Conservation (phyloP, 768 basidiomycete species). For the Melanogaster broomeanus region DNA sequence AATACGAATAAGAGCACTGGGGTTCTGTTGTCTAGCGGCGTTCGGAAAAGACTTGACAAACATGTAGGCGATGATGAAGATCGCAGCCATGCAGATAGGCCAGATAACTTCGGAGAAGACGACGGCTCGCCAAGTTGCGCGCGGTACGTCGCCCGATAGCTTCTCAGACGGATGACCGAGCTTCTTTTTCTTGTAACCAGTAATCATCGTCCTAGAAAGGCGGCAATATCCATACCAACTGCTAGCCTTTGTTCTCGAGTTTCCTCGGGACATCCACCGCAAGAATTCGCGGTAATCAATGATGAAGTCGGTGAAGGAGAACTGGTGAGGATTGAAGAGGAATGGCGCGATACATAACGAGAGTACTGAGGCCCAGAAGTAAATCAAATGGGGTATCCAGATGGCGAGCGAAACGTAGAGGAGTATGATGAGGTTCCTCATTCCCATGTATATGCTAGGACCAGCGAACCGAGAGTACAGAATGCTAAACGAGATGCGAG, state of each 20-base stretch:
- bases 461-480: conserved; percentile 98
- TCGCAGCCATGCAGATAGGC: conserved; percentile 71
- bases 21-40: conserved; percentile 55
- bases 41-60: conserved; percentile 91
- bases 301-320: conserved; percentile 95
- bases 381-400: conserved; percentile 94
- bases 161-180: conserved; percentile 98
- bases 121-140: conserved; percentile 85
- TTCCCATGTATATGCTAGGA: conserved; percentile 98
- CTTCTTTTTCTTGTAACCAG: conserved; percentile 99
- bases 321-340: conserved; percentile 99
- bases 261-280: conserved; percentile 99
- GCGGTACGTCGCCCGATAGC: conserved; percentile 89
- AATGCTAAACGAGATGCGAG: conserved; percentile 93
- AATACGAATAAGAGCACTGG: conserved; percentile 90
- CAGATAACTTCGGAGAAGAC: conserved; percentile 81
- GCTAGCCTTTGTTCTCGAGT: conserved; percentile 94
- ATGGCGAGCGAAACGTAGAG: conserved; percentile 90
- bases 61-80: conserved; percentile 88
- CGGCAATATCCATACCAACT: conserved; percentile 99
- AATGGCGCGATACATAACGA: conserved; percentile 97
- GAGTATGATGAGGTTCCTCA: conserved; percentile 88
- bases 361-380: conserved; percentile 98
- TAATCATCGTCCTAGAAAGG: conserved; percentile 94
- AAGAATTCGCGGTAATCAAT: conserved; percentile 99